phyloP scores from a whole-genome alignment of 306 rosid species.

The Pueraria montana region DNA sequence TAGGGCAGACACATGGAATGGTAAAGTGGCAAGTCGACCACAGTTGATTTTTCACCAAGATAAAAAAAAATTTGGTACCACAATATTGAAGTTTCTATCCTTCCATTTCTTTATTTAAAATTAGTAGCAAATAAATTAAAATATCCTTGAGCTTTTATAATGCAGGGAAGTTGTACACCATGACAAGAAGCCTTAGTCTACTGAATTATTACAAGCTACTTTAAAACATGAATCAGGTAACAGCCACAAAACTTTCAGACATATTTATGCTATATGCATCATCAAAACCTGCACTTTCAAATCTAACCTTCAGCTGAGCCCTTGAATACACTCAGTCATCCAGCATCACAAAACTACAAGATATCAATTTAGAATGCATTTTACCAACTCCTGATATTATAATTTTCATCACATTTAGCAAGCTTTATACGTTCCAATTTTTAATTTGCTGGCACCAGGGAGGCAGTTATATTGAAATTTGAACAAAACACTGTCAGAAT shows the following conservation, averaged over 20 bases:
- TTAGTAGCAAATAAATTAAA: constrained; percentile 12
- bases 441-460: background rate
- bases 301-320: constrained; percentile 45
- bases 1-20: constrained; percentile 1
- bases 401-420: background rate
- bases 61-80: background rate
- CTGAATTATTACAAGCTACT: constrained; percentile 9
- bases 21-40: background rate
- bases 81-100: background rate
- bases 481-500: background rate
- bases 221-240: background rate
- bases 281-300: background rate
- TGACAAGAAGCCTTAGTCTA: background rate
- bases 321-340: constrained; percentile 29
- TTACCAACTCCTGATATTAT: no score
- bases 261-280: background rate
- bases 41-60: background rate
- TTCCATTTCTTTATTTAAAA: background rate
- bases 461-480: background rate
- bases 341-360: constrained; percentile 24
- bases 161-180: constrained; percentile 9
- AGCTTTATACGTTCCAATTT: background rate
- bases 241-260: constrained; percentile 3
- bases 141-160: background rate
- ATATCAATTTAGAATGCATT: constrained; percentile 22